phyloP scores from a whole-genome alignment of 345 rosid genomes.

The Nephelium lappaceum region DNA sequence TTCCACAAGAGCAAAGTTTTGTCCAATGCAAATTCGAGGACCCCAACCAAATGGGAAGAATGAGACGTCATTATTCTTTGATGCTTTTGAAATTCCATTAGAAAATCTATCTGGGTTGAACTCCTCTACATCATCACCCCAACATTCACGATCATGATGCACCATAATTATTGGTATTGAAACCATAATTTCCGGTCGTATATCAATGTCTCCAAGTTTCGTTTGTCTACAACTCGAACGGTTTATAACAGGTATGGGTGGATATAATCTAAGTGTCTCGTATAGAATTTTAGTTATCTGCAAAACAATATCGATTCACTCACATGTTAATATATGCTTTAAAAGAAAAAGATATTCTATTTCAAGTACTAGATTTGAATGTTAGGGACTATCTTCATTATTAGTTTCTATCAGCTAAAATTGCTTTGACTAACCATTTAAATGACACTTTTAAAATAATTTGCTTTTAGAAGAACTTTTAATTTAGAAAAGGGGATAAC shows the following conservation, averaged over 20 bases:
- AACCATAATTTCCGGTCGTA: conserved; percentile 37
- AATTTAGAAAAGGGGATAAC: no score
- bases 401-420: no score
- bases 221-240: conserved; percentile 30
- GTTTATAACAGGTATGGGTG: conserved; percentile 20
- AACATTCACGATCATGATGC: conserved; percentile 46
- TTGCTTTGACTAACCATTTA: no score
- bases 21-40: conserved; percentile 63
- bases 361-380: no score
- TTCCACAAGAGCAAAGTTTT: conserved; percentile 62
- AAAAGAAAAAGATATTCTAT: no score
- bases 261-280: conserved; percentile 55
- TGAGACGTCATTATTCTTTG: conserved; percentile 36
- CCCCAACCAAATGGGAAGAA: conserved; percentile 62
- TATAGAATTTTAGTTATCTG: conserved; percentile 50
- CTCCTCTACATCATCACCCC: conserved; percentile 61
- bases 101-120: conserved; percentile 38
- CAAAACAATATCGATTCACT: not conserved
- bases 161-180: conserved; percentile 27
- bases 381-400: no score
- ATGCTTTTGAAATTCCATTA: conserved; percentile 54
- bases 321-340: no score
- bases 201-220: conserved; percentile 40
- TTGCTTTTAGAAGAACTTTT: no score
- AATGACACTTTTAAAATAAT: no score